Percentiles rank a stretch among this genome's conserved stretches.
phyloP scores from a whole-genome alignment of 768 basidiomycete species.

The Dioszegia crocea region DNA sequence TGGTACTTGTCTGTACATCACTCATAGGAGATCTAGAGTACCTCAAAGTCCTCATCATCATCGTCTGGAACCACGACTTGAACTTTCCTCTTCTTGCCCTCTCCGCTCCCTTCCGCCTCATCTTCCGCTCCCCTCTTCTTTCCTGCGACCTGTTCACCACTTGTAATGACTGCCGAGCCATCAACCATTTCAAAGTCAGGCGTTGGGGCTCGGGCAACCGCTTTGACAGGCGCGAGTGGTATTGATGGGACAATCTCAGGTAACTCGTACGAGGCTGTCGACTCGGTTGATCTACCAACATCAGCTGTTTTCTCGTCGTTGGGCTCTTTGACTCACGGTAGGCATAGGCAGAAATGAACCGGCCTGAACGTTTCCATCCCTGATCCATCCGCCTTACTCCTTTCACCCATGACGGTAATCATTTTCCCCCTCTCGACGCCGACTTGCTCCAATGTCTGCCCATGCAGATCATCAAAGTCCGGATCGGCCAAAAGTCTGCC shows the following conservation, averaged over 20 bases:
- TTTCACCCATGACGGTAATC: slow-evolving; percentile 58
- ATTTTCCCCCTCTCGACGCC: slow-evolving; percentile 79
- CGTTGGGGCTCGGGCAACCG: not conserved
- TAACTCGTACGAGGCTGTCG: not conserved
- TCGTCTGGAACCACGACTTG: slow-evolving; percentile 18
- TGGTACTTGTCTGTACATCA: not conserved
- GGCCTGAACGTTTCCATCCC: slow-evolving; percentile 75
- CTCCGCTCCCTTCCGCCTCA: slow-evolving; percentile 30
- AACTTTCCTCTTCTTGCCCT: slow-evolving; percentile 25
- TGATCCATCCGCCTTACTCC: slow-evolving; percentile 55
- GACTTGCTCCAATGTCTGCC: slow-evolving; percentile 73
- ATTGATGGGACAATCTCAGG: slow-evolving; percentile 2
- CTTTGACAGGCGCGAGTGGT: slow-evolving; percentile 4
- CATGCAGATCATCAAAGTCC: slow-evolving; percentile 86
- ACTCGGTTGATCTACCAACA: slow-evolving; percentile 1
- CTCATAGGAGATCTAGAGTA: slow-evolving; percentile 3
- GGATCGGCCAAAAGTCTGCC: slow-evolving; percentile 82
- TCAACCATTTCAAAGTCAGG: slow-evolving; percentile 10
- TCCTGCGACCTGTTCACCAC: not conserved
- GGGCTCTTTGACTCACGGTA: slow-evolving; percentile 54
- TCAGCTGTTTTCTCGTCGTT: no score
- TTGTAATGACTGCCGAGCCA: not conserved
- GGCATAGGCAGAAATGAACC: slow-evolving; percentile 65
- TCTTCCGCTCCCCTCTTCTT: slow-evolving; percentile 30
- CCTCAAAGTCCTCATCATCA: slow-evolving; percentile 40